Base-by-base conservation (phyloP, 192 early-diverging fungal genomes). In the Backusella luteola region DNA sequence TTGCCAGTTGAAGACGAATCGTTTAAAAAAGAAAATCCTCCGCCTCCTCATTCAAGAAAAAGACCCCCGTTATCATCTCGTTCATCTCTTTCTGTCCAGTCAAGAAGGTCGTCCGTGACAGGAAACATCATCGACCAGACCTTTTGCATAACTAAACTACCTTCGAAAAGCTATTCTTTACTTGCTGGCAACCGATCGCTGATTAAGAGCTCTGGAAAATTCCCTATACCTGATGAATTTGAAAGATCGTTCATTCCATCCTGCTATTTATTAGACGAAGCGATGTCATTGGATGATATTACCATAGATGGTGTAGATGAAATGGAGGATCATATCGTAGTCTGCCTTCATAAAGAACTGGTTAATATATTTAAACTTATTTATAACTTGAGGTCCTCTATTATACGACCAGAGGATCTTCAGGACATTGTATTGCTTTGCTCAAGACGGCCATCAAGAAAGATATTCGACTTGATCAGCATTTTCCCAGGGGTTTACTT, bases 361-460 rank as follows among this genome's bases (percentile, higher is more conserved):
- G 76, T 73, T 17, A 78, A 78, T 53, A 67, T 78, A 1, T 78
- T 78, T 23, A 72, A 73, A 19, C 73, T 78, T 53, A 69, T 78
- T 69, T 73, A 78, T 52, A 78, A 78, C 36, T 36, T 78, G 34
- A 73, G 77, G 34, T 56, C 84, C 26, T 77, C 83, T 0, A 76
- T 78, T 46, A 86, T 86, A 32, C 42, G 52, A 5, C 42, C 36
- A 11, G 74, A 81, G 1, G 85, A 86, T 34, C 36, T 86, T 8
- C 84, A 84, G 26, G 82, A 84, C n/a, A 84, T 86, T 41, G 83
- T 86, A 12, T 75, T 86, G 3, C 23, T 86, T 36, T 79, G 80
- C 21, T 59, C 63, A 49, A 83, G 77, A 5, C 78, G 68, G 17
- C 84, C 84, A 4, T 77, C 70, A 12, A 21, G 23, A 1, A 80